phyloP scores from a whole-genome alignment of 2,329 filamentous ascomycete species.

The Epichloe hybrida region DNA sequence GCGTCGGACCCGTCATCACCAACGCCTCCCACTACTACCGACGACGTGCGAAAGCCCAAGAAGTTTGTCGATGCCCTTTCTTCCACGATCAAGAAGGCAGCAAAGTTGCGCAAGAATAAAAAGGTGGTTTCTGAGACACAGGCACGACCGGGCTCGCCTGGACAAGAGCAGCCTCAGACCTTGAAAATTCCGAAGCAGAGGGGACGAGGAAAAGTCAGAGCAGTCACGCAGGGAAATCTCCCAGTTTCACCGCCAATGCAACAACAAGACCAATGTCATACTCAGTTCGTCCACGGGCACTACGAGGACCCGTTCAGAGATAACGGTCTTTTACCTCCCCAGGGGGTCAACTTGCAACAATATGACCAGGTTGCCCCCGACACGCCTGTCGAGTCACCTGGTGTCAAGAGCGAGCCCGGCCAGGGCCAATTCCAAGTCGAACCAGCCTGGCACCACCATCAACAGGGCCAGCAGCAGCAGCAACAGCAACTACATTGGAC shows the following conservation, averaged over 20 bases:
- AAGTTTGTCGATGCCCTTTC: slow-evolving; percentile 28
- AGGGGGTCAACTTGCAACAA: slow-evolving; percentile 14
- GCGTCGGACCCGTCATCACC: slow-evolving; percentile 19
- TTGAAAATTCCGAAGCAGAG: slow-evolving; percentile 21
- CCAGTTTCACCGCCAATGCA: slow-evolving; percentile 14
- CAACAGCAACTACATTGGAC: slow-evolving; percentile 13
- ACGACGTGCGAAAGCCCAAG: slow-evolving; percentile 19
- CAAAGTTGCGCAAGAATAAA: slow-evolving; percentile 19
- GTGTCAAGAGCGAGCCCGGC: slow-evolving; percentile 18
- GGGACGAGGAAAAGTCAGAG: slow-evolving; percentile 12
- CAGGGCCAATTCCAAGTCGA: slow-evolving; percentile 13
- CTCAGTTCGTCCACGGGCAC: slow-evolving; percentile 22
- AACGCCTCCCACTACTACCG: slow-evolving; percentile 18
- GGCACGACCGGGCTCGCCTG: slow-evolving; percentile 18
- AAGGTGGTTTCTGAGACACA: slow-evolving; percentile 9
- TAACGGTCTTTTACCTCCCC: slow-evolving; percentile 11
- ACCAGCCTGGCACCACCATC: slow-evolving; percentile 9
- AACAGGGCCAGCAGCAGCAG: slow-evolving; percentile 14
- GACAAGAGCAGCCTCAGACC: slow-evolving; percentile 15
- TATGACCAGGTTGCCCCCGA: slow-evolving; percentile 20
- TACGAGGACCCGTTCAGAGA: slow-evolving; percentile 27
- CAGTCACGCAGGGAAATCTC: slow-evolving; percentile 7
- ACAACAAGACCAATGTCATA: slow-evolving; percentile 14
- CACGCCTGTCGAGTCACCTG: slow-evolving; percentile 26
- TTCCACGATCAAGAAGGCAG: slow-evolving; percentile 27